A percentile compares a stretch with the other conserved stretches of the same genome.
These are phyloP conservation scores for Paramecium octaurelia DNA, from an alignment of 73 alveolate species.

Conservation along the genomic window DNA sequence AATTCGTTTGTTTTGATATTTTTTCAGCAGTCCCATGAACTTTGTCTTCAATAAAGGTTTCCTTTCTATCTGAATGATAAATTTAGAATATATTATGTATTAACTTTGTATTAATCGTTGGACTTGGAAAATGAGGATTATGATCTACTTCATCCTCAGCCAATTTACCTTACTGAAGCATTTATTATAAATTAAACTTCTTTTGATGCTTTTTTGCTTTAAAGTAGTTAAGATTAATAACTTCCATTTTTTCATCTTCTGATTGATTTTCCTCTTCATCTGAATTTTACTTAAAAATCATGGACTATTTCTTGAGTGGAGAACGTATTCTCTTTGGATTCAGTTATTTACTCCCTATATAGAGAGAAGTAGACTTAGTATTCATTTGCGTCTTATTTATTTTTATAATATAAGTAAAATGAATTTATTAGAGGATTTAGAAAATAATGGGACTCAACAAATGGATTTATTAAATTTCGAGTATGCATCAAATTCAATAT, in stretches of 20 bases:
- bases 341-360: not conserved
- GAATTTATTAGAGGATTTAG: constrained; percentile 26
- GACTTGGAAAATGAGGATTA: constrained; percentile 45
- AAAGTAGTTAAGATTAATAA: constrained; percentile 43
- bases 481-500: not conserved
- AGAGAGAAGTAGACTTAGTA: not conserved
- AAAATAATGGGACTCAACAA: not conserved
- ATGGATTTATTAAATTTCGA: not conserved
- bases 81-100: constrained; percentile 31
- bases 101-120: constrained; percentile 9
- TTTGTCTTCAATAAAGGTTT: not conserved
- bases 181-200: not conserved
- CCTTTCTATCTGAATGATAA: not conserved
- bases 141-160: constrained; percentile 19
- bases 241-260: constrained; percentile 23
- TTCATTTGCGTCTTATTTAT: not conserved
- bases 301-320: not conserved
- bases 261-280: constrained; percentile 9
- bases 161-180: not conserved
- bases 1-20: constrained; percentile 12
- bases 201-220: not conserved
- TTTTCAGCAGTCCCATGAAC: not conserved
- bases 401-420: not conserved
- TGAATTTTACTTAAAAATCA: not conserved
- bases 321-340: not conserved